Evolutionary conservation across 2,329 filamentous ascomycete genomes (phyloP).

Genomic region (Neonectria faginata): DNA sequence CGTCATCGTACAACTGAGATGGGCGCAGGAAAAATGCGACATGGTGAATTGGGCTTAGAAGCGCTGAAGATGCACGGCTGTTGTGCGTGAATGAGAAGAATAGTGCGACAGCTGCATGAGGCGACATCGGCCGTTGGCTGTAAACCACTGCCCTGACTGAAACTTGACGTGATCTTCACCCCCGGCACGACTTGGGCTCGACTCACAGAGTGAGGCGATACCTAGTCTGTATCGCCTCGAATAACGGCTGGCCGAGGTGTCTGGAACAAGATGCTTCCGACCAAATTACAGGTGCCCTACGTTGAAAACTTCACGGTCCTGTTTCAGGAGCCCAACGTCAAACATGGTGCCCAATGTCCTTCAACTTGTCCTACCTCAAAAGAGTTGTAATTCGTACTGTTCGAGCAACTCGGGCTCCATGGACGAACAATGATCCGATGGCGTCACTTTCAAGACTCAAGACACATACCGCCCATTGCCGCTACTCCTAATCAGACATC

Average conservation of each 20-base stretch:
- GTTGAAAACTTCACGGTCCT: conserved; percentile 19
- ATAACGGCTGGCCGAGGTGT: conserved; percentile 18
- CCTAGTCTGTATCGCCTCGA: conserved; percentile 18
- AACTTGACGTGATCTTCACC: conserved; percentile 22
- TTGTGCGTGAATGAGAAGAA: conserved; percentile 23
- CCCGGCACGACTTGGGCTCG: conserved; percentile 10
- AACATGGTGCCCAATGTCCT: background rate
- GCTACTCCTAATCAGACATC: background rate
- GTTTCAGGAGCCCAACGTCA: conserved; percentile 8
- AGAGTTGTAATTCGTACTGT: background rate
- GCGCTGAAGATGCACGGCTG: conserved; percentile 8
- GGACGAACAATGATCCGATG: background rate
- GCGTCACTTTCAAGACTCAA: background rate
- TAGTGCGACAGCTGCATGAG: conserved; percentile 14
- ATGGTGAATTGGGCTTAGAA: conserved; percentile 10
- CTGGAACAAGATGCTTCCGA: background rate
- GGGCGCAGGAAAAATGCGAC: conserved; percentile 11
- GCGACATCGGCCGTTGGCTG: conserved; percentile 20
- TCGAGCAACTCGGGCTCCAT: background rate
- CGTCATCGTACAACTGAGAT: background rate
- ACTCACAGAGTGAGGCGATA: conserved; percentile 24
- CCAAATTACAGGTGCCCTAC: background rate
- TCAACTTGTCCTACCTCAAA: background rate
- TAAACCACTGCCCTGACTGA: conserved; percentile 9
- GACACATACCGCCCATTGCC: background rate